phyloP scores from a whole-genome alignment of 1,139 yeast species.

The Kodamaea ohmeri region DNA sequence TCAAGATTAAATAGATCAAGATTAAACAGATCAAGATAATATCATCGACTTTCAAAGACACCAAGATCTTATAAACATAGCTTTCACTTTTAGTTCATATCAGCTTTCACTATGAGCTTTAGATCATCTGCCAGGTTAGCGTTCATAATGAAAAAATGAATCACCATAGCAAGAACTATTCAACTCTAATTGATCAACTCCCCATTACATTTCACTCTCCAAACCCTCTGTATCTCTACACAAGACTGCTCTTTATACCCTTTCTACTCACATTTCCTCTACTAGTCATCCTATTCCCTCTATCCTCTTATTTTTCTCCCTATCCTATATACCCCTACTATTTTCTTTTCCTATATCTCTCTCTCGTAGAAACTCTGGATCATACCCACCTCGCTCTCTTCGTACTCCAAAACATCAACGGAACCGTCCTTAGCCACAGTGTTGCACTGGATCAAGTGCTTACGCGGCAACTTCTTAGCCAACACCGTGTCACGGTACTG shows the following conservation, averaged over 20 bases:
- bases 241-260: neutral
- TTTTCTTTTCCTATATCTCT: constrained; percentile 15
- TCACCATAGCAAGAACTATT: too few species aligned
- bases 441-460: constrained; percentile 81
- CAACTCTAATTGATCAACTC: too few species aligned
- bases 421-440: constrained; percentile 42
- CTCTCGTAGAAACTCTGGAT: constrained; percentile 75
- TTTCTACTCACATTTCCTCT: neutral
- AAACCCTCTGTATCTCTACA: neutral
- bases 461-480: constrained; percentile 73
- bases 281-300: neutral
- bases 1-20: too few species aligned
- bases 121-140: too few species aligned
- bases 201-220: too few species aligned
- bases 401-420: constrained; percentile 68
- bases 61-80: too few species aligned
- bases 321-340: too few species aligned
- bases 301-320: neutral
- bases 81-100: too few species aligned
- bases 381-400: constrained; percentile 72
- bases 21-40: too few species aligned
- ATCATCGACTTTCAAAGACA: too few species aligned
- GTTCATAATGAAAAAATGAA: too few species aligned
- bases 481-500: constrained; percentile 66
- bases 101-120: too few species aligned